A percentile compares a stretch with the other conserved stretches of the same genome.
Evolutionary conservation across 2,329 filamentous ascomycete species (phyloP).

Genomic region (Fusarium haematococcum): DNA sequence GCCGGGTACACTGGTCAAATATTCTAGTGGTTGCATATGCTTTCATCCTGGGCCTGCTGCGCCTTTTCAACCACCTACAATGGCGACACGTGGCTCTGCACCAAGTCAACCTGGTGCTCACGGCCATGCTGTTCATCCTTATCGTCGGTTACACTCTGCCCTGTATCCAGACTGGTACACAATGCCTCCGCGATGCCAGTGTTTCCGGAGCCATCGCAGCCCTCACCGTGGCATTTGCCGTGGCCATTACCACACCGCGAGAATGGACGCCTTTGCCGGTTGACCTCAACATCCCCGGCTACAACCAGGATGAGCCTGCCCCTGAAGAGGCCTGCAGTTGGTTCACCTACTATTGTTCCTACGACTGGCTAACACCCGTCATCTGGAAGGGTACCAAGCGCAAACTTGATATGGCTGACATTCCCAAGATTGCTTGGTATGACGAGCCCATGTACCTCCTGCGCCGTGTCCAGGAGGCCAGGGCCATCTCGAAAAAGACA

Average conservation of each 20-base stretch:
- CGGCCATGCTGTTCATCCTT: slow-evolving; percentile 52
- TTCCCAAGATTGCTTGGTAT: slow-evolving; percentile 65
- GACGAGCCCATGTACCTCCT: slow-evolving; percentile 65
- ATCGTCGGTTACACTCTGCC: slow-evolving; percentile 55
- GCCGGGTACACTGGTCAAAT: slow-evolving; percentile 52
- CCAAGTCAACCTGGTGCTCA: slow-evolving; percentile 61
- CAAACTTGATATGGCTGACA: slow-evolving; percentile 59
- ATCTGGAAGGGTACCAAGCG: slow-evolving; percentile 60
- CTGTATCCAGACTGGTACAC: slow-evolving; percentile 54
- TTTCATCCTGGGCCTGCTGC: slow-evolving; percentile 57
- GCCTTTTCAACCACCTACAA: slow-evolving; percentile 54
- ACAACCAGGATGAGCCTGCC: slow-evolving; percentile 55
- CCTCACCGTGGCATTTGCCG: slow-evolving; percentile 51
- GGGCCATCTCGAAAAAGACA: slow-evolving; percentile 57
- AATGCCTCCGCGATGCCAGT: slow-evolving; percentile 46
- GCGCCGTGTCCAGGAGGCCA: slow-evolving; percentile 56
- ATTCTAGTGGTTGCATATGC: slow-evolving; percentile 53
- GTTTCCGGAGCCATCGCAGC: slow-evolving; percentile 52
- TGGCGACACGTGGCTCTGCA: slow-evolving; percentile 62
- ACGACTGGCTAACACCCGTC: slow-evolving; percentile 62
- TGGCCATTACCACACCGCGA: slow-evolving; percentile 60
- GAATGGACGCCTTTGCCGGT: slow-evolving; percentile 62
- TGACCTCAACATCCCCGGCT: slow-evolving; percentile 53
- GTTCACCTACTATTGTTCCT: slow-evolving; percentile 64
- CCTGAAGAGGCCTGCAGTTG: slow-evolving; percentile 67